These are phyloP conservation scores for Lactarius indigo DNA, from an alignment of 768 basidiomycete species.

Conservation along the genomic window DNA sequence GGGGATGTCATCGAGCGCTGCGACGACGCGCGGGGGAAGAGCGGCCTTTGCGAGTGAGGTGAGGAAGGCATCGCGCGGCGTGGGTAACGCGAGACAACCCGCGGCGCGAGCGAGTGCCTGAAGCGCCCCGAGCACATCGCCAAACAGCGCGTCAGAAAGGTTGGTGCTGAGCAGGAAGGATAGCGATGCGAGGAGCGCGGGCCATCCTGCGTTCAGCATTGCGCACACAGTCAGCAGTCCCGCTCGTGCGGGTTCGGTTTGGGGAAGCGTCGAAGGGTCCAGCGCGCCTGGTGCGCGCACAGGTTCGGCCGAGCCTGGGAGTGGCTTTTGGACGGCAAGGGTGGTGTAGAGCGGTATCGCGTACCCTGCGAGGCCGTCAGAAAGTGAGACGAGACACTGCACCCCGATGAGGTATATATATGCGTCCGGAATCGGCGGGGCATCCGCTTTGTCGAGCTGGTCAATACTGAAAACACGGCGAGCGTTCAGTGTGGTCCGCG, in stretches of 20 bases:
- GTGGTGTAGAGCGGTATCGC: constrained; percentile 72
- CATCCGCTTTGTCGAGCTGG: constrained; percentile 95
- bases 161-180: constrained; percentile 89
- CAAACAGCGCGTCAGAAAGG: constrained; percentile 88
- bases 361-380: constrained; percentile 78
- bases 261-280: constrained; percentile 53
- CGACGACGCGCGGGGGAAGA: constrained; percentile 87
- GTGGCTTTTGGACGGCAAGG: constrained; percentile 60
- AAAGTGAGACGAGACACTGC: constrained; percentile 82
- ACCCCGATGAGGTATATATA: constrained; percentile 92
- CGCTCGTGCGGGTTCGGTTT: constrained; percentile 49
- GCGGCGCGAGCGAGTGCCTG: constrained; percentile 85
- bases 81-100: constrained; percentile 81
- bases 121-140: constrained; percentile 76
- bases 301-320: constrained; percentile 57
- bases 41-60: constrained; percentile 86
- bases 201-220: constrained; percentile 90
- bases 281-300: constrained; percentile 72
- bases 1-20: constrained; percentile 63
- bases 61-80: constrained; percentile 92
- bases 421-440: constrained; percentile 88
- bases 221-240: constrained; percentile 64
- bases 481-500: background rate
- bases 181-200: constrained; percentile 83
- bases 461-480: constrained; percentile 64